Percentiles rank a stretch among this genome's conserved stretches.
Evolutionary conservation across 495 filamentous ascomycete genomes (phyloP).

Genomic region (Penicillium turbatum): DNA sequence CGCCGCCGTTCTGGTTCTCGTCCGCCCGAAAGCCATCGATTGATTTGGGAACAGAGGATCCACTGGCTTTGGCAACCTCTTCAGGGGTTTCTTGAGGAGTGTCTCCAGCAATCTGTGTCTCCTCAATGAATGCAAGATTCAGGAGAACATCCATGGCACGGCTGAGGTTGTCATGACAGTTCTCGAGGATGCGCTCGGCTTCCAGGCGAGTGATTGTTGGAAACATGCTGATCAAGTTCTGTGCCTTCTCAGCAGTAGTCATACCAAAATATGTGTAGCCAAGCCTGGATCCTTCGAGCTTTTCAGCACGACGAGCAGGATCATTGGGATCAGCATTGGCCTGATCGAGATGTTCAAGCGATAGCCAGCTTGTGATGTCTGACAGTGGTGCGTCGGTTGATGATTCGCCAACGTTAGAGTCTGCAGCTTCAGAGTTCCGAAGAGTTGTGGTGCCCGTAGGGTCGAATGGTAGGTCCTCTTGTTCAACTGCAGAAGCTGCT

Average conservation of each 20-base stretch:
- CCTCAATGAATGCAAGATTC: conserved; percentile 66
- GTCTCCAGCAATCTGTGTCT: conserved; percentile 29
- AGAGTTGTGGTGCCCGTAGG: conserved; percentile 56
- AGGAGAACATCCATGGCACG: conserved; percentile 77
- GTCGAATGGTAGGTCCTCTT: conserved; percentile 71
- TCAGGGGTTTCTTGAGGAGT: neutral
- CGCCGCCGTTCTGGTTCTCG: conserved; percentile 26
- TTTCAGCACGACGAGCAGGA: neutral
- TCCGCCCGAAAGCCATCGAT: conserved; percentile 71
- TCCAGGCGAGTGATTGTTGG: conserved; percentile 58
- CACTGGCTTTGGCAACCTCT: conserved; percentile 28
- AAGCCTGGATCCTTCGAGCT: conserved; percentile 7
- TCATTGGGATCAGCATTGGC: neutral
- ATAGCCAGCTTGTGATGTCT: neutral
- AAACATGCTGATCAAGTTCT: conserved; percentile 63
- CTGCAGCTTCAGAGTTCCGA: conserved; percentile 17
- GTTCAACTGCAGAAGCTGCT: conserved; percentile 54
- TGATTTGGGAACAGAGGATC: conserved; percentile 55
- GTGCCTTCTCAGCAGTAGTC: conserved; percentile 53
- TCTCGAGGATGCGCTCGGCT: conserved; percentile 60
- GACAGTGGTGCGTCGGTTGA: neutral
- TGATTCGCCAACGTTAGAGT: neutral
- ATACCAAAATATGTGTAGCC: conserved; percentile 46
- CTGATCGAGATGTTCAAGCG: neutral
- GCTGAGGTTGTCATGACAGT: conserved; percentile 57